These are phyloP conservation scores for Alnus rubra DNA, from an alignment of 306 rosid genomes.

Conservation along the genomic window DNA sequence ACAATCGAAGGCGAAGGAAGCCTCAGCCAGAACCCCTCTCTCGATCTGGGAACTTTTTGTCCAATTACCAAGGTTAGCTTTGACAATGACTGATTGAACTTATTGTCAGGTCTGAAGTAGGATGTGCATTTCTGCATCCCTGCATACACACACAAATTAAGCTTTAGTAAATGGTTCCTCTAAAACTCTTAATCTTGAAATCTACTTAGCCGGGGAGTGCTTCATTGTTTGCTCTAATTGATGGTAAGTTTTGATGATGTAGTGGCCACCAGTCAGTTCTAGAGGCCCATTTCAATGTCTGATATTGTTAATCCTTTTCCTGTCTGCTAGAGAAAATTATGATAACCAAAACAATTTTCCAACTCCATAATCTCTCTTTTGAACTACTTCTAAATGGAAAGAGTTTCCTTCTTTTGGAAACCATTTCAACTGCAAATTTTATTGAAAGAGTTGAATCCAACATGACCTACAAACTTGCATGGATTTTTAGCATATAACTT, in stretches of 20 bases:
- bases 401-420: not conserved
- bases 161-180: not conserved
- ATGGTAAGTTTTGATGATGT: constrained; percentile 7
- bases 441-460: not conserved
- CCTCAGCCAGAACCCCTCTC: constrained; percentile 72
- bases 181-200: constrained; percentile 1
- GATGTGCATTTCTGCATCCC: not conserved
- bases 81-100: constrained; percentile 35
- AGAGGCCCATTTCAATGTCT: not conserved
- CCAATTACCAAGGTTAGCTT: constrained; percentile 71
- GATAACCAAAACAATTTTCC: not conserved
- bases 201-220: not conserved
- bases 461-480: not conserved
- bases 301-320: not conserved
- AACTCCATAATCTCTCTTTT: not conserved
- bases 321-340: not conserved
- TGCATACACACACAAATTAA: not conserved
- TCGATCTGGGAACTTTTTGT: constrained; percentile 47
- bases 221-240: not conserved
- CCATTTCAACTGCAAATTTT: not conserved
- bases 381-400: not conserved
- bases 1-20: constrained; percentile 91
- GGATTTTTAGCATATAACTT: not conserved
- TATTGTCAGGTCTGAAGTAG: constrained; percentile 14
- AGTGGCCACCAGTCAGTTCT: constrained; percentile 14